phyloP scores from a whole-genome alignment of 1,139 yeast genomes.

The Hyphopichia khmerensis region DNA sequence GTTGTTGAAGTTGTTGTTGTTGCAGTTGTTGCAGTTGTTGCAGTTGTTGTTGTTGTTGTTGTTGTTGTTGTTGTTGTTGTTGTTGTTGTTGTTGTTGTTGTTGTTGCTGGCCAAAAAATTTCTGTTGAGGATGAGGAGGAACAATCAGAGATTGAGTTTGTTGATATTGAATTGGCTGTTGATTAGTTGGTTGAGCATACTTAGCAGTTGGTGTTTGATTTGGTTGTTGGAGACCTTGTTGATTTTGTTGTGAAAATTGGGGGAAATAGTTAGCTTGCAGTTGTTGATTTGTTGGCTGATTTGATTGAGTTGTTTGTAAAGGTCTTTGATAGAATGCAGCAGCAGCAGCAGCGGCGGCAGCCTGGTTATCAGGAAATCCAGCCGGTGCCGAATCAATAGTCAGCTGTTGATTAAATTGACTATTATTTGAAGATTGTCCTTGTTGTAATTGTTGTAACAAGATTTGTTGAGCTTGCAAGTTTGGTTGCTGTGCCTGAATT shows the following conservation, averaged over 20 bases:
- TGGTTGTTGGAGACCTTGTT: slow-evolving; percentile 19
- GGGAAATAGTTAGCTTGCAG: slow-evolving; percentile 21
- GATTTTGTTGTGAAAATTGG: slow-evolving; percentile 19
- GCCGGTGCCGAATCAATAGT: neutral
- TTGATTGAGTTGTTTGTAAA: slow-evolving; percentile 6
- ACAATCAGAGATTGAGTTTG: slow-evolving; percentile 20
- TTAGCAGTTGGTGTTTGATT: slow-evolving; percentile 20
- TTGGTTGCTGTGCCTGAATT: slow-evolving; percentile 30
- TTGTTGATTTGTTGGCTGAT: slow-evolving; percentile 19
- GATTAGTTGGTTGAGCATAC: slow-evolving; percentile 17
- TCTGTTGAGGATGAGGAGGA: slow-evolving; percentile 17
- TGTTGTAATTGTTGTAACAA: slow-evolving; percentile 47
- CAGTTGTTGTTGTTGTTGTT: slow-evolving; percentile 12
- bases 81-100: slow-evolving; percentile 15
- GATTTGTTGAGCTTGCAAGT: slow-evolving; percentile 45
- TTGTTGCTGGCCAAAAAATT: slow-evolving; percentile 10
- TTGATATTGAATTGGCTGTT: slow-evolving; percentile 18
- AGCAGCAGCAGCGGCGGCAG: neutral
- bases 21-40: slow-evolving; percentile 12
- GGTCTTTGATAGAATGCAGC: slow-evolving; percentile 21
- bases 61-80: no score
- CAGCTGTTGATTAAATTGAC: slow-evolving; percentile 3
- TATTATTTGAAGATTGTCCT: slow-evolving; percentile 23
- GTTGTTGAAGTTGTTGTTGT: slow-evolving; percentile 16
- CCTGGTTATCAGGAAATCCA: neutral